A percentile compares a stretch with the other conserved stretches of the same genome.
Evolutionary conservation across 2,329 filamentous ascomycete genomes (phyloP).

Genomic region (Pseudocercospora cruenta): DNA sequence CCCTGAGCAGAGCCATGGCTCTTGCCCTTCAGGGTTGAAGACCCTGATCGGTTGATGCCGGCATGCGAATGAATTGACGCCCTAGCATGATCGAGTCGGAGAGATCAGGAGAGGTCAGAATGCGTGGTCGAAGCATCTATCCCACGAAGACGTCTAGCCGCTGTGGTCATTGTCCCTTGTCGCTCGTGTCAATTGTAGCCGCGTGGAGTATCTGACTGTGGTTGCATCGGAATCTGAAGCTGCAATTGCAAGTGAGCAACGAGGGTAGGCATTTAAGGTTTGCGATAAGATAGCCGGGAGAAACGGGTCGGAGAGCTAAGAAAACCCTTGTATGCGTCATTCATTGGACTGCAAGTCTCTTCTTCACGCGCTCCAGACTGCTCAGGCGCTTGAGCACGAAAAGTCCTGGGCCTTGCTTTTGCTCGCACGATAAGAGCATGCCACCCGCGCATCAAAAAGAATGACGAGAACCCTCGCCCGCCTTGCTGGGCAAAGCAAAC

Average conservation of each 20-base stretch:
- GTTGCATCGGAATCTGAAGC: not conserved
- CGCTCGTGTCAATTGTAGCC: not conserved
- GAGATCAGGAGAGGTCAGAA: not conserved
- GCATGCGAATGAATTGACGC: not conserved
- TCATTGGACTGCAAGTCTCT: not conserved
- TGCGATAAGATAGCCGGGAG: not conserved
- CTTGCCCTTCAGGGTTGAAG: not conserved
- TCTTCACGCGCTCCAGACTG: not conserved
- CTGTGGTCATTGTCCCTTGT: not conserved
- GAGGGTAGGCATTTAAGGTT: not conserved
- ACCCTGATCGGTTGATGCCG: not conserved
- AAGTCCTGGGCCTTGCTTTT: slow-evolving; percentile 1
- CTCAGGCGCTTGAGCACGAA: not conserved
- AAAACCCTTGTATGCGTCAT: not conserved
- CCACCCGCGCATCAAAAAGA: not conserved
- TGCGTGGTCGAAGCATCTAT: not conserved
- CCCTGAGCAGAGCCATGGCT: not conserved
- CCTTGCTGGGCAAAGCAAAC: slow-evolving; percentile 5
- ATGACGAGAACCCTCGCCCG: slow-evolving; percentile 3
- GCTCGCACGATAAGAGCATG: slow-evolving; percentile 1
- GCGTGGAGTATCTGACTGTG: not conserved
- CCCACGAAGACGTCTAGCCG: not conserved
- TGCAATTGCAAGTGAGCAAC: not conserved
- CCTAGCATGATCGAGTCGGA: not conserved
- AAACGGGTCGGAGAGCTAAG: not conserved